These are phyloP conservation scores for Talaromyces sp. DNA, from an alignment of 2,329 filamentous ascomycete genomes.

Conservation along the genomic window DNA sequence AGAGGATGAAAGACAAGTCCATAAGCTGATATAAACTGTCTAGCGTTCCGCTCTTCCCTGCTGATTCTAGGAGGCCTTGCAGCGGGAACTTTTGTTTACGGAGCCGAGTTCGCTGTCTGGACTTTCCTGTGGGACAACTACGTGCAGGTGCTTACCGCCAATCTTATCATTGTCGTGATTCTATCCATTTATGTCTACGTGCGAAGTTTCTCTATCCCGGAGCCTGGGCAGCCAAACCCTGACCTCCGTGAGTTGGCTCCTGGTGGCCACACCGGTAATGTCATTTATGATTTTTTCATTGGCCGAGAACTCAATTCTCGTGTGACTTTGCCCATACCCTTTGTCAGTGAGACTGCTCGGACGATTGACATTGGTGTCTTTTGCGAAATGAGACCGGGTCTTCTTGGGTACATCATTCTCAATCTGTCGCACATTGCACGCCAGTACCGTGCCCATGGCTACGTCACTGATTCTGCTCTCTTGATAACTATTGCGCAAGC, in stretches of 20 bases:
- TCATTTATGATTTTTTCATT: slow-evolving; percentile 94
- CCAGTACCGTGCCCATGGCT: slow-evolving; percentile 80
- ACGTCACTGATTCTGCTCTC: slow-evolving; percentile 77
- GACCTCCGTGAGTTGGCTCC: slow-evolving; percentile 71
- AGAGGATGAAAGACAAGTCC: not conserved
- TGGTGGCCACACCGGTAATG: slow-evolving; percentile 76
- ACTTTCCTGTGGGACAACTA: slow-evolving; percentile 91
- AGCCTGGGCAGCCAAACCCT: slow-evolving; percentile 56
- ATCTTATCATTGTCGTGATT: slow-evolving; percentile 67
- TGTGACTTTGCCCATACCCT: slow-evolving; percentile 58
- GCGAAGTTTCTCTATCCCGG: slow-evolving; percentile 72
- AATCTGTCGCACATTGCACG: slow-evolving; percentile 80
- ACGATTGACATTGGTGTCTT: slow-evolving; percentile 87
- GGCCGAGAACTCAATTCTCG: slow-evolving; percentile 92
- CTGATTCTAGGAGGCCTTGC: slow-evolving; percentile 66
- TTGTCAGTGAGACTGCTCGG: slow-evolving; percentile 56
- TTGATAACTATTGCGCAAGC: slow-evolving; percentile 72
- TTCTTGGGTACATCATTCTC: slow-evolving; percentile 82
- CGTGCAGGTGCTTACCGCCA: slow-evolving; percentile 75
- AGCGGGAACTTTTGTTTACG: slow-evolving; percentile 69
- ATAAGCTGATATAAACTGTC: not conserved
- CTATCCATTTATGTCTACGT: slow-evolving; percentile 76
- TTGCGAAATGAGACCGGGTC: slow-evolving; percentile 83
- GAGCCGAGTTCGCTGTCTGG: slow-evolving; percentile 82
- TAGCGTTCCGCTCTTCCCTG: slow-evolving; percentile 71